Evolutionary conservation across 2,329 filamentous ascomycete genomes (phyloP), one percentile per base, ranked within the genome.

Genomic region (Fusarium abutilonis): DNA sequence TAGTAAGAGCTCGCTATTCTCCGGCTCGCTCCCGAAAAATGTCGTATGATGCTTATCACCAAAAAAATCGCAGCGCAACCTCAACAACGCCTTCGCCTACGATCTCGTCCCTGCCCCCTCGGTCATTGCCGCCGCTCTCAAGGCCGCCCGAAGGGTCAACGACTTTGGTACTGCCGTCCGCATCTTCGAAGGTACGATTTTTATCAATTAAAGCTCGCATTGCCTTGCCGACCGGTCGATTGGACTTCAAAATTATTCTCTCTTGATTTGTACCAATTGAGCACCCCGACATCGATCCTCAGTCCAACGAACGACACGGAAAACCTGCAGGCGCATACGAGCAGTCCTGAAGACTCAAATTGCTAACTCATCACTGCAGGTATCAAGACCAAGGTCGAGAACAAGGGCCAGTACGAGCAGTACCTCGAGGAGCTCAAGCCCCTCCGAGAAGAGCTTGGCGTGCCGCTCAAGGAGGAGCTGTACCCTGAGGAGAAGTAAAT

Each of bases 11-110:
- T 64, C 57, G 51, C 59, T 58, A 54, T 63, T 66, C 52, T 51
- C 60, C 48, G 56, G 50, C 60, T 59, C 43, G 60, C 60, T 49
- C 60, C 55, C 62, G 52, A 66, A 67, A 26, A 68, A 67, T 70
- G 66, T 71, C 69, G 69, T 72, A 72, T 70, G 70, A 72, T 64
- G 62, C 68, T 74, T 56, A 74, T 65, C 60, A 61, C 55, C 51
- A 52, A 64, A 56, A 26, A 26, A 51, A 55, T 52, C 47, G 56
- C 71, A 86, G 84, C 91, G 93, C 80, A 97, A 97, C 84, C 86
- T 97, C 76, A 99, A 99, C 89, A 99, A 99, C 84, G 94, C 93
- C 78, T 99, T 99, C 82, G 95, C 95, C 76, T 99, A 99, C 89
- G 95, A 99, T 89, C 90, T 99, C 75, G 95, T 99, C 69, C 95